Conservation (phyloP, 345 rosid genomes). For the Syzygium grande region DNA sequence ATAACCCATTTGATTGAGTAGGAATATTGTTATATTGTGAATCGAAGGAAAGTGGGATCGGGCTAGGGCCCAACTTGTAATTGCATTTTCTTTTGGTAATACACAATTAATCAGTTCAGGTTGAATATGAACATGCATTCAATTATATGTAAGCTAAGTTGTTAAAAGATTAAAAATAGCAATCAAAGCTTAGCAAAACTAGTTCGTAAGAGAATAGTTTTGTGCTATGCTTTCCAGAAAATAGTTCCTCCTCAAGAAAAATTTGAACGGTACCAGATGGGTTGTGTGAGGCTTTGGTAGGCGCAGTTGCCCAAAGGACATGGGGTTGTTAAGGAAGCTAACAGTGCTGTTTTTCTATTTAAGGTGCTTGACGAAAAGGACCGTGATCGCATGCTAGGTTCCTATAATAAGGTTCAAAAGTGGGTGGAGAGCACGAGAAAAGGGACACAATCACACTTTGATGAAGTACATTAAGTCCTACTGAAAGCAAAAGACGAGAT, state of each 20-base stretch:
- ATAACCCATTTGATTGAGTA: background rate
- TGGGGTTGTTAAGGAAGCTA: background rate
- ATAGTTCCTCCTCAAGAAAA: background rate
- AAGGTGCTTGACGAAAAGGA: constrained; percentile 65
- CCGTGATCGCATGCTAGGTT: constrained; percentile 36
- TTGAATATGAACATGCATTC: background rate
- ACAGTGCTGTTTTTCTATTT: background rate
- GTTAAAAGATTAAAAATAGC: background rate
- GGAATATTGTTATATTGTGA: background rate
- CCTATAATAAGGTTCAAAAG: constrained; percentile 51
- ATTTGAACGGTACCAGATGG: background rate
- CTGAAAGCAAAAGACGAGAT: constrained; percentile 25
- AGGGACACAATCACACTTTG: constrained; percentile 60
- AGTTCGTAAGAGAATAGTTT: background rate
- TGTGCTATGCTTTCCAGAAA: background rate
- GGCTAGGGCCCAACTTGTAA: background rate
- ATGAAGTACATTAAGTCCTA: constrained; percentile 47
- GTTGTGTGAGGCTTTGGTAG: background rate
- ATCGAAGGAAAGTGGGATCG: background rate
- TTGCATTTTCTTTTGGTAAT: background rate
- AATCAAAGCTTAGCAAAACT: background rate
- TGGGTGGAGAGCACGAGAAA: constrained; percentile 62
- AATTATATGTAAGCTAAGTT: background rate
- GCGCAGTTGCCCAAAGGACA: background rate
- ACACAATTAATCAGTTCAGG: background rate